Evolutionary conservation across 2,329 filamentous ascomycete species (phyloP), one percentile per base, ranked within the genome.

Genomic region (Cadophora luteo-olivacea): DNA sequence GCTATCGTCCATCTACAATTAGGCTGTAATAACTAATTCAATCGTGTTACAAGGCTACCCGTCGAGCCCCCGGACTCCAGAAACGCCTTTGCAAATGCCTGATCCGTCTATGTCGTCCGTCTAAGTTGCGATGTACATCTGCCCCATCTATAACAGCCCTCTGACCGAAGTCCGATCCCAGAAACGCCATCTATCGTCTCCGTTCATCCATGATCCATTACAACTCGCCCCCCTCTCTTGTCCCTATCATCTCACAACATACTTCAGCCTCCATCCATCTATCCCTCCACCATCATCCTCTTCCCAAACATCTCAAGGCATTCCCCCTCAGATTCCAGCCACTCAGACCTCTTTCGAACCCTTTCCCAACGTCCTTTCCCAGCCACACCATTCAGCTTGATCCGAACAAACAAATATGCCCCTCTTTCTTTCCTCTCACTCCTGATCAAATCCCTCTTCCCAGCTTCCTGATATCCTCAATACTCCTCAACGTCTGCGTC

Each of bases 401-500:
- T n/a, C n/a, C n/a, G n/a, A n/a, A n/a, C n/a, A n/a, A n/a, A n/a
- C n/a, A n/a, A n/a, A n/a, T n/a, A n/a, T n/a, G n/a, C n/a, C n/a
- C n/a, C n/a, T n/a, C n/a, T n/a, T n/a, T n/a, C n/a, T n/a, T 38
- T 38, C 9, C 36, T 38, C 14, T 38, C 36, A 3, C 8, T 38
- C 16, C 41, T 19, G 8, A 2, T 45, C 41, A 45, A 16, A 45
- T 3, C 4, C 12, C 41, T 14, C 16, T 45, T 12, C 38, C 8
- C 16, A 58, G 22, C 32, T 19, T 22, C 38, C 29, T 22, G 4
- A 45, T 11, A 24, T 61, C 58, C 24, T 61, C 58, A 49, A 61
- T 48, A 61, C 58, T 61, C 25, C 41, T 61, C 38, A 61, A 29
- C 3, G 38, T 48, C 38, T 61, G 58, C 38, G 58, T 61, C 24